A percentile compares a stretch with the other conserved stretches of the same genome.
phyloP scores from a whole-genome alignment of 768 basidiomycete genomes.

The Lactarius hatsudake region DNA sequence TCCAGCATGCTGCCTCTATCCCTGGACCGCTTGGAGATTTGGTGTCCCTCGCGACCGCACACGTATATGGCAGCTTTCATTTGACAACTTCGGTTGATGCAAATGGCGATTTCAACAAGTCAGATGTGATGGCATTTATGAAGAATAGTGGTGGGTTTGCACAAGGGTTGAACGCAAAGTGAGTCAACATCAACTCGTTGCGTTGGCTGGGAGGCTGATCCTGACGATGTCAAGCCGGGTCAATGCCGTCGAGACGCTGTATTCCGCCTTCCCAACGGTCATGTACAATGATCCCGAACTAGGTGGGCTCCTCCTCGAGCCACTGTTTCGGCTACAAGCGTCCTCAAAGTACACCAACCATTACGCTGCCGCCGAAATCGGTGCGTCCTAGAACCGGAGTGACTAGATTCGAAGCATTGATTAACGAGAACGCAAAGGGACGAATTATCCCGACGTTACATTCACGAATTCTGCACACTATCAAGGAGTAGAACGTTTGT shows the following conservation, averaged over 20 bases:
- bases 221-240: slow-evolving; percentile 26
- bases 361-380: slow-evolving; percentile 28
- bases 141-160: slow-evolving; percentile 28
- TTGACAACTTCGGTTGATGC: slow-evolving; percentile 49
- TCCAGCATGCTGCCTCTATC: slow-evolving; percentile 45
- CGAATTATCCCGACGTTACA: slow-evolving; percentile 6
- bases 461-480: background rate
- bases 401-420: too few species aligned
- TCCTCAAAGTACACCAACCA: slow-evolving; percentile 18
- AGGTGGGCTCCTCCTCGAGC: slow-evolving; percentile 34
- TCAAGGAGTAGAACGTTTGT: slow-evolving; percentile 19
- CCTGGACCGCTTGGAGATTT: slow-evolving; percentile 50
- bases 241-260: slow-evolving; percentile 56
- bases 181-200: too few species aligned
- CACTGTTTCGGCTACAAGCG: slow-evolving; percentile 28
- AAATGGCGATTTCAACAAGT: slow-evolving; percentile 46
- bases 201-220: background rate
- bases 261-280: slow-evolving; percentile 48
- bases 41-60: slow-evolving; percentile 54
- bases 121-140: slow-evolving; percentile 53
- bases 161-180: background rate
- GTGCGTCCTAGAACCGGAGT: background rate
- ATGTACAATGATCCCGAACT: slow-evolving; percentile 53
- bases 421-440: background rate
- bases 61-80: slow-evolving; percentile 52